Percentiles rank a stretch among this genome's conserved stretches.
These are phyloP conservation scores for Acer saccharum DNA, from an alignment of 345 rosid genomes.

Conservation along the genomic window DNA sequence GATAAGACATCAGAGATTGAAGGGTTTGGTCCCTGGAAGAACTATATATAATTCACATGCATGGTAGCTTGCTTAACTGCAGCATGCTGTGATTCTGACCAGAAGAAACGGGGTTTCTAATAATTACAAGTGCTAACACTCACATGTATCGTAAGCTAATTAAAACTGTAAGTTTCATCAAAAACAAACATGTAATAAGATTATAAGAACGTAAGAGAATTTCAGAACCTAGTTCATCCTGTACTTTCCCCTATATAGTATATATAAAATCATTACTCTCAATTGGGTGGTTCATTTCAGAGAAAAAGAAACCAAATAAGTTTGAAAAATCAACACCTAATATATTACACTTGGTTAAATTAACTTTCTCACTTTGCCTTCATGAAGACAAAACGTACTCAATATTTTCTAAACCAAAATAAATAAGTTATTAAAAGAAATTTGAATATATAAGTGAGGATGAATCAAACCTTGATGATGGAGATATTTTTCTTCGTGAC, in stretches of 20 bases:
- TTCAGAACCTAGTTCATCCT: background rate
- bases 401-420: background rate
- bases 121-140: too few species aligned
- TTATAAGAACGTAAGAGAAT: too few species aligned
- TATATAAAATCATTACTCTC: background rate
- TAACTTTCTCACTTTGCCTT: background rate
- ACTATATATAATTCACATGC: background rate
- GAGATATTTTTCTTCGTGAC: constrained; percentile 36
- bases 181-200: background rate
- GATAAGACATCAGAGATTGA: background rate
- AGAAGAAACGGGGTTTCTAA: background rate
- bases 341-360: background rate
- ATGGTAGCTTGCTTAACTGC: background rate
- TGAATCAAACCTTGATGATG: constrained; percentile 41
- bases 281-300: background rate
- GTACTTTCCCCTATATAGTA: background rate
- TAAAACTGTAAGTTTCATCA: background rate
- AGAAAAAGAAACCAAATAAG: background rate
- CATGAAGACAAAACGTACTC: background rate
- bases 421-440: constrained; percentile 23
- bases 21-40: background rate
- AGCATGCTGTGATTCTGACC: background rate
- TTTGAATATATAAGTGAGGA: background rate
- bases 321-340: background rate
- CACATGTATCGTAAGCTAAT: background rate